Percentiles rank a stretch among this genome's conserved stretches.
These are phyloP conservation scores for Sporisorium graminicola DNA, from an alignment of 1,284 basidiomycete genomes.

Conservation along the genomic window DNA sequence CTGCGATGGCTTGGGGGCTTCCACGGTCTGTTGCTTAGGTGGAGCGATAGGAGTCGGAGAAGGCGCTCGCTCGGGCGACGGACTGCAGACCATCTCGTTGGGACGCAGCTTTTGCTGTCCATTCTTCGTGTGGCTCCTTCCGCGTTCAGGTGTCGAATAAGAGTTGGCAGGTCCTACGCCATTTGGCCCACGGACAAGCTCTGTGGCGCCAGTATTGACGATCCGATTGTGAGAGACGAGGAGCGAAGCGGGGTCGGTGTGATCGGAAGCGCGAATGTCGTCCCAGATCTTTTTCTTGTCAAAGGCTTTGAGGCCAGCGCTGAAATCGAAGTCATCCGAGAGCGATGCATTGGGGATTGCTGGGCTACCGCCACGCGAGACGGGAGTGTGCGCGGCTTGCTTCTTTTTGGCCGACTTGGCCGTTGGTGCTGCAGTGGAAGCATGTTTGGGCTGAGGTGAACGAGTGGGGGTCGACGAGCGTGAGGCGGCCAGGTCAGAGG, in stretches of 20 bases:
- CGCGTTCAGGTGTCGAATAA: constrained; percentile 32
- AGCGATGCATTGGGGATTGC: constrained; percentile 33
- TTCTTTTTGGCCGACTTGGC: constrained; percentile 39
- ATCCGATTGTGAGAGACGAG: constrained; percentile 52
- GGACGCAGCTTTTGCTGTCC: constrained; percentile 47
- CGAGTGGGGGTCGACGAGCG: constrained; percentile 45
- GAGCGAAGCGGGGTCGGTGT: constrained; percentile 40
- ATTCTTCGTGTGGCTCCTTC: constrained; percentile 30
- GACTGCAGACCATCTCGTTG: constrained; percentile 48
- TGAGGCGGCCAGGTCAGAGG: constrained; percentile 22
- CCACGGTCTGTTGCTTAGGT: background rate
- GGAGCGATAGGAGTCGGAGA: constrained; percentile 16
- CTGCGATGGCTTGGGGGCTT: background rate
- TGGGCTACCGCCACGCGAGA: constrained; percentile 29
- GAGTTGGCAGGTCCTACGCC: constrained; percentile 48
- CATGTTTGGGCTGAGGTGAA: constrained; percentile 37
- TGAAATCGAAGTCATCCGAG: constrained; percentile 46
- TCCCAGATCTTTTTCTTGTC: constrained; percentile 56
- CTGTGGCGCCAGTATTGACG: constrained; percentile 9
- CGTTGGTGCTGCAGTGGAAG: constrained; percentile 11
- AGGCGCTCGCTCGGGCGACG: constrained; percentile 27
- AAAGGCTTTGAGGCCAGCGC: constrained; percentile 43
- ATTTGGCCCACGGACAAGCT: constrained; percentile 42
- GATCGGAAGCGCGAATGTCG: constrained; percentile 47
- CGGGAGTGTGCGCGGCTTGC: background rate